Evolutionary conservation across 2,329 filamentous ascomycete genomes (phyloP).

Genomic region (Metarhizium rileyi): DNA sequence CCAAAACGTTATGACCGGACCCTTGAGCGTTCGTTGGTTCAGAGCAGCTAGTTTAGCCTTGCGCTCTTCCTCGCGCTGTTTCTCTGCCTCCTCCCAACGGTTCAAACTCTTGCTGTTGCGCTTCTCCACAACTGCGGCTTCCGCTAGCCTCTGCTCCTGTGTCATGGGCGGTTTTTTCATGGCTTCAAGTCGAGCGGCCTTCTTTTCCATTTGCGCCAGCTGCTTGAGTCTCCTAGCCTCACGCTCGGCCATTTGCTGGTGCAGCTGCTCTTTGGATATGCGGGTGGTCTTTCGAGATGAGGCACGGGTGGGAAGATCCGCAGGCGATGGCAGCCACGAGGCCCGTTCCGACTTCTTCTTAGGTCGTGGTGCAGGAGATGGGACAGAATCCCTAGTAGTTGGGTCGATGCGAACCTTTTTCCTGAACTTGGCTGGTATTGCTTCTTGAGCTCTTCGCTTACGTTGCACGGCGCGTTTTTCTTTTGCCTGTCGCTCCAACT

Average conservation of each 20-base stretch:
- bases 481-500: constrained; percentile 68
- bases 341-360: constrained; percentile 52
- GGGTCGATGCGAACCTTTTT: constrained; percentile 70
- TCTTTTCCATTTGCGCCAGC: constrained; percentile 56
- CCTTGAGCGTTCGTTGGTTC: constrained; percentile 76
- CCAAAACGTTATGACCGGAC: constrained; percentile 85
- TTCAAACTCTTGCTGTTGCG: constrained; percentile 84
- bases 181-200: constrained; percentile 61
- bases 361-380: constrained; percentile 34
- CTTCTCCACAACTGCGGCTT: constrained; percentile 75
- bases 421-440: constrained; percentile 58
- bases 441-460: constrained; percentile 74
- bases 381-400: constrained; percentile 21
- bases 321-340: constrained; percentile 46
- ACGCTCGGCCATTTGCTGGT: constrained; percentile 65
- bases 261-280: constrained; percentile 50
- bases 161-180: constrained; percentile 74
- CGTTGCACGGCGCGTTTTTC: constrained; percentile 55
- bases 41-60: constrained; percentile 76
- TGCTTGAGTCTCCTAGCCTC: constrained; percentile 63
- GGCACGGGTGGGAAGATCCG: constrained; percentile 48
- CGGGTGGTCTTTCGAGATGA: constrained; percentile 49
- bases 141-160: constrained; percentile 73
- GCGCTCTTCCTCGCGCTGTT: constrained; percentile 75
- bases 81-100: constrained; percentile 89